Evolutionary conservation across 495 filamentous ascomycete species (phyloP), one percentile per base, ranked within the genome.

Genomic region (Apiosordaria backusii): DNA sequence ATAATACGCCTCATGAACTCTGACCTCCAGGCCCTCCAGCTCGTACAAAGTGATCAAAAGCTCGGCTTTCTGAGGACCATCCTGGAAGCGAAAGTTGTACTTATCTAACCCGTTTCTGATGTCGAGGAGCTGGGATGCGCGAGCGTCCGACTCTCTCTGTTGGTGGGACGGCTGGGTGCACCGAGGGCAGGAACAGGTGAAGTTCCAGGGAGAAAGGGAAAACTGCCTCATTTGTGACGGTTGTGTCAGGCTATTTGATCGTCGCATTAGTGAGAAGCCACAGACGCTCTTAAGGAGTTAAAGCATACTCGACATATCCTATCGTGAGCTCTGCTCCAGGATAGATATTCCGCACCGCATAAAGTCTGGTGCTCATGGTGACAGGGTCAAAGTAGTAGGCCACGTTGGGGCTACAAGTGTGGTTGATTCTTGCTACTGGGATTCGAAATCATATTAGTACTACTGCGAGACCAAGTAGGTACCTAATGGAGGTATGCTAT

Each of bases 321-420:
- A 76, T 69, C 9, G 70, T 74, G 9, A 78, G 60, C 63, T 77
- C 75, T 55, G 74, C 74, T 2, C 70, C 77, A 7, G 66, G 67
- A 35, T 62, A 26, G 50, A 78, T 71, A 40, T 77, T 73, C 23
- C 68, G 62, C 3, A 75, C 72, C 10, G 77, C 72, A 15, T 72
- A 65, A 3, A 77, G 70, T 9, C 69, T 71, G 16, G 78, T 76
- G 18, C 59, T 63, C 16, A 78, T 71, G 0, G 72, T 73, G 10
- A 22, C 55, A 18, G 71, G 66, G 64, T 78, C 76, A 55, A 79
- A 78, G 63, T 75, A 74, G 72, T 78, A 78, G 25, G 68, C 75
- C 25, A 70, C 67, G 50, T 75, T 78, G 1, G 76, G 77, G 9
- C 68, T 70, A 58, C 76, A 79, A 55, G 73, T 74, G 64, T 79